Percentiles rank a stretch among this genome's conserved stretches.
phyloP scores from a whole-genome alignment of 1,139 yeast genomes.

The Pichia sp. region DNA sequence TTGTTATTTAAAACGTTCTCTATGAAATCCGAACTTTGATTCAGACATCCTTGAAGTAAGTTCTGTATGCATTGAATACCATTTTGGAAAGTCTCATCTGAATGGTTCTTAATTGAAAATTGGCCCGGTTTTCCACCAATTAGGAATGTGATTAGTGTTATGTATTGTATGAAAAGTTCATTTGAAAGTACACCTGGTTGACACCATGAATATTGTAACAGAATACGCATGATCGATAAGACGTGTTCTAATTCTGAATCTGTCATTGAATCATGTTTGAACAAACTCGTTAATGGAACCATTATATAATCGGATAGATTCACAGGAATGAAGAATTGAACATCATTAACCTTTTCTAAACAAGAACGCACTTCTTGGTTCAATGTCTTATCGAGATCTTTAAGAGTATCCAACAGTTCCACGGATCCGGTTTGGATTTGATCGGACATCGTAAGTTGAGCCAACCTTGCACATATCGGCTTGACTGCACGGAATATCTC shows the following conservation, averaged over 20 bases:
- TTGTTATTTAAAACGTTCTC: slow-evolving; percentile 38
- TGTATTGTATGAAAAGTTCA: slow-evolving; percentile 46
- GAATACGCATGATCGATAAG: slow-evolving; percentile 39
- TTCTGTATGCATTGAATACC: slow-evolving; percentile 40
- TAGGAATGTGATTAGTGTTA: slow-evolving; percentile 47
- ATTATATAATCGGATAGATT: slow-evolving; percentile 61
- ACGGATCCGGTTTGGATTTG: slow-evolving; percentile 28
- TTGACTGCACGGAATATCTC: slow-evolving; percentile 27
- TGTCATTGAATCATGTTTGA: slow-evolving; percentile 42
- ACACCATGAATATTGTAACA: slow-evolving; percentile 50
- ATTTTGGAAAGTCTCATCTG: slow-evolving; percentile 42
- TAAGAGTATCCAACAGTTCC: slow-evolving; percentile 34
- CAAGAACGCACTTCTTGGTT: slow-evolving; percentile 11
- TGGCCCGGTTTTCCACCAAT: slow-evolving; percentile 42
- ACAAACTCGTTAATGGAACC: slow-evolving; percentile 53
- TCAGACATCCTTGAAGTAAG: slow-evolving; percentile 31
- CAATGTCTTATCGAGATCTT: slow-evolving; percentile 32
- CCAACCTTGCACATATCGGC: slow-evolving; percentile 42
- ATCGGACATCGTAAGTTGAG: slow-evolving; percentile 42
- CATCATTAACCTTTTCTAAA: slow-evolving; percentile 3
- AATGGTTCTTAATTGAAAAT: slow-evolving; percentile 18
- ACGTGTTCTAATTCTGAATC: slow-evolving; percentile 44
- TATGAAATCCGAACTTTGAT: slow-evolving; percentile 29
- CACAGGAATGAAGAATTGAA: slow-evolving; percentile 30
- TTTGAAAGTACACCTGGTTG: slow-evolving; percentile 36